phyloP scores from a whole-genome alignment of 2,329 filamentous ascomycete genomes.

The Colletotrichum melonis region DNA sequence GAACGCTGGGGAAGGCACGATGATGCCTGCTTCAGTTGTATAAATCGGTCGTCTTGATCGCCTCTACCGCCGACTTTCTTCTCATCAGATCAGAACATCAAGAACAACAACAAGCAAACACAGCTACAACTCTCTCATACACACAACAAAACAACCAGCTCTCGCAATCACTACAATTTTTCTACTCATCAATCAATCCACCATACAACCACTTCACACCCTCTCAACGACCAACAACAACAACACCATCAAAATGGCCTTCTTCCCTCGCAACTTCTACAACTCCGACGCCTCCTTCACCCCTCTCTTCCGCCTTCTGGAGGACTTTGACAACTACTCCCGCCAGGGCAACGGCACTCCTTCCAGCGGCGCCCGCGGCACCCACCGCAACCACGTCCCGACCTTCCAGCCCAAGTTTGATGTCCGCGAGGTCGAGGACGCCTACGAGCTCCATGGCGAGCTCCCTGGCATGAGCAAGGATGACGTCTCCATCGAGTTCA shows the following conservation, averaged over 20 bases:
- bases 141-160: background rate
- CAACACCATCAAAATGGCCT: conserved; percentile 62
- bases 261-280: conserved; percentile 68
- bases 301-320: conserved; percentile 72
- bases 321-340: conserved; percentile 71
- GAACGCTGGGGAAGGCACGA: conserved; percentile 42
- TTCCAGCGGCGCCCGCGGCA: conserved; percentile 37
- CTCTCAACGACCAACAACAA: conserved; percentile 35
- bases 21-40: conserved; percentile 38
- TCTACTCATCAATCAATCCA: background rate
- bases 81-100: conserved; percentile 42
- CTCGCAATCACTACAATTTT: background rate
- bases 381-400: conserved; percentile 47
- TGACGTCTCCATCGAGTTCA: conserved; percentile 82
- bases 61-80: conserved; percentile 25
- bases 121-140: background rate
- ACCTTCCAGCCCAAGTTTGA: conserved; percentile 84
- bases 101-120: conserved; percentile 39
- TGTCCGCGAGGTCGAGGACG: conserved; percentile 74
- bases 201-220: background rate
- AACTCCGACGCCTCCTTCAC: conserved; percentile 63
- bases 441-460: conserved; percentile 84
- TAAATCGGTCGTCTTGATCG: conserved; percentile 42
- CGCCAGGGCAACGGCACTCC: conserved; percentile 45
- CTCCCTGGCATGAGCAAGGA: conserved; percentile 81